Base-by-base conservation (phyloP, 2,329 filamentous ascomycete genomes). In the Tolypocladium album region DNA sequence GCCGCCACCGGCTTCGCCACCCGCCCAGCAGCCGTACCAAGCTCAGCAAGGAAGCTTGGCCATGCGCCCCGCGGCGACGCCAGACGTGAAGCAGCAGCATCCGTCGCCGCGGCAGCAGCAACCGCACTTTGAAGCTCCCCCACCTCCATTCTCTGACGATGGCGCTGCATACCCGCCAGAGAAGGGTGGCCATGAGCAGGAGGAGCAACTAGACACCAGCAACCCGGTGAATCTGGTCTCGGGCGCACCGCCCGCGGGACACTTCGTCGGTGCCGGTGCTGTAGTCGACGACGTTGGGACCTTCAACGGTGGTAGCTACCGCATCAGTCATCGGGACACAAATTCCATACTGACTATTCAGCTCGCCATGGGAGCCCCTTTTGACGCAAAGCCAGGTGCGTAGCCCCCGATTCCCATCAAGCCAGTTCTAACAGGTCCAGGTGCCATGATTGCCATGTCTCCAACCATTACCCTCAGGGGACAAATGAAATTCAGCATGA, bases 401-500 rank as follows among this genome's bases (percentile, higher is more conserved):
- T 52, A 17, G 13, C 13, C 6, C 24, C 3, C 24, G n/a, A 1
- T 7, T 15, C 7, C 12, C 5, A 9, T 27, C 50, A 6, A 36
- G 27, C 50, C 27, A 7, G 6, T 20, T 20, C 36, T 57, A 17
- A 52, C 34, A 3, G 45, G 6, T 59, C 61, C 60, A 85, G 90
- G 92, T 17, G 83, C 86, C 60, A 94, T 99, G 92, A 90, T 99
- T 67, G 90, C 90, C 69, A 99, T 97, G 94, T 92, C 90, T 2
- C 88, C 90, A 2, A 89, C 88, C 11, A 82, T 99, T 59, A 92
- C 88, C 0, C 83, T 97, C 55, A 89, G 88, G 74, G 94, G 94
- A 59, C 80, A 81, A 50, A 74, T 95, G 65, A 94, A 93, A 64
- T 96, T 99, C 74, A 88, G 85, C 61, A 79, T 95, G 76, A 97